Percentiles rank a stretch among this genome's conserved stretches.
Evolutionary conservation across 2,329 filamentous ascomycete species (phyloP).

Genomic region (Sphaerulina populicola): DNA sequence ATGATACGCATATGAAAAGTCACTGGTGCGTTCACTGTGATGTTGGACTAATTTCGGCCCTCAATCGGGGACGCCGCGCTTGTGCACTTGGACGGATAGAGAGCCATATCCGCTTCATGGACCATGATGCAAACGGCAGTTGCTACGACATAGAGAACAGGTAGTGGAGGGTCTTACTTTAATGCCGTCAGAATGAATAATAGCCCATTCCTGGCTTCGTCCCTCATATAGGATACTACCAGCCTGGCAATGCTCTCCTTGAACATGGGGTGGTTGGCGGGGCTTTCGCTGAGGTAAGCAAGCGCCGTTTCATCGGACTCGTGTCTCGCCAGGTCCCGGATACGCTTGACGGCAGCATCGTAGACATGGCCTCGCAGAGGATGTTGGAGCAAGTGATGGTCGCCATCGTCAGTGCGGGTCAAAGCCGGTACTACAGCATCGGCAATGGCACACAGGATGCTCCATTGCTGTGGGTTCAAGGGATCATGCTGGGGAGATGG

Average conservation of each 20-base stretch:
- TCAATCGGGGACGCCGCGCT: slow-evolving; percentile 7
- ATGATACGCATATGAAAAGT: background rate
- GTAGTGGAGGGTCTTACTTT: slow-evolving; percentile 36
- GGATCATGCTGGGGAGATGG: slow-evolving; percentile 42
- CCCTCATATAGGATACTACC: slow-evolving; percentile 43
- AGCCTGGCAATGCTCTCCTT: slow-evolving; percentile 44
- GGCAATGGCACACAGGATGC: slow-evolving; percentile 48
- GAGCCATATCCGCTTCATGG: background rate
- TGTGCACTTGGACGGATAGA: background rate
- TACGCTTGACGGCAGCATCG: slow-evolving; percentile 48
- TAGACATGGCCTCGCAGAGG: slow-evolving; percentile 23
- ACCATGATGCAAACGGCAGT: background rate
- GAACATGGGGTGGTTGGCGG: slow-evolving; percentile 46
- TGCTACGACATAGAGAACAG: background rate
- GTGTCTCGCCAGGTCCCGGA: slow-evolving; percentile 36
- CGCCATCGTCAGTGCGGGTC: slow-evolving; percentile 20
- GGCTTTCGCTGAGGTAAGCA: slow-evolving; percentile 28
- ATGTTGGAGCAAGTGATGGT: slow-evolving; percentile 24
- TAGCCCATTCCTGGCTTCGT: slow-evolving; percentile 44
- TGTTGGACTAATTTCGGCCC: slow-evolving; percentile 16
- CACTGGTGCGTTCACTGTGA: background rate
- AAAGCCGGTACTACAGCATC: slow-evolving; percentile 55
- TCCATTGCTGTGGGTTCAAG: slow-evolving; percentile 51
- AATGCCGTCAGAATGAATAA: slow-evolving; percentile 46
- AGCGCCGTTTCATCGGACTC: slow-evolving; percentile 35